phyloP scores from a whole-genome alignment of 164 flowering plant species.

The Saururus chinensis region DNA sequence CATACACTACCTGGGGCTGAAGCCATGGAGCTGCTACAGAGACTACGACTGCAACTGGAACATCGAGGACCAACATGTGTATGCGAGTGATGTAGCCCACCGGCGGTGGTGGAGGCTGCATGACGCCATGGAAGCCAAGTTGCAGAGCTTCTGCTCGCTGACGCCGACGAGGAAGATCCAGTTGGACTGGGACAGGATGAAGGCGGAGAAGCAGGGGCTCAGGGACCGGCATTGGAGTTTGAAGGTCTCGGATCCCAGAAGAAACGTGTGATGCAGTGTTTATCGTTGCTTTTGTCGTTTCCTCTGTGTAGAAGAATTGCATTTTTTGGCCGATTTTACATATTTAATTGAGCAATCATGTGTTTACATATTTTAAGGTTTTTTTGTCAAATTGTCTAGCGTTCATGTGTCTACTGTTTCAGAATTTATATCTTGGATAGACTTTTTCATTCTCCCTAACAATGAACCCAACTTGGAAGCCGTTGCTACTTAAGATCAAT shows the following conservation, averaged over 20 bases:
- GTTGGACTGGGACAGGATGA: slow-evolving; percentile 52
- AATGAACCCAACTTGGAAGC: too few relatives aligned
- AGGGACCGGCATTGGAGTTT: slow-evolving; percentile 58
- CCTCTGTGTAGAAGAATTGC: not conserved
- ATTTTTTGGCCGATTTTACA: too few relatives aligned
- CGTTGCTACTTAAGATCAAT: too few relatives aligned
- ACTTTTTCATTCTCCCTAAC: too few relatives aligned
- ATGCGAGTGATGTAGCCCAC: slow-evolving; percentile 89
- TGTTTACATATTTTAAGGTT: too few relatives aligned
- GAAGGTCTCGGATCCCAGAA: slow-evolving; percentile 71
- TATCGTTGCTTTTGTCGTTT: not conserved
- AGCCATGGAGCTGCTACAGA: slow-evolving; percentile 92
- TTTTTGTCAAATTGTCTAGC: too few relatives aligned
- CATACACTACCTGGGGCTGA: slow-evolving; percentile 78
- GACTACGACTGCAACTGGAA: slow-evolving; percentile 97
- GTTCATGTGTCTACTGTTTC: too few relatives aligned
- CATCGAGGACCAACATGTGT: slow-evolving; percentile 42
- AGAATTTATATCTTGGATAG: too few relatives aligned
- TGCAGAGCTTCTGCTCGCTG: slow-evolving; percentile 53
- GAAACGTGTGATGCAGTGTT: slow-evolving; percentile 13
- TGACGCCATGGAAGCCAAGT: slow-evolving; percentile 48
- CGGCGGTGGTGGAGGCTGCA: slow-evolving; percentile 76
- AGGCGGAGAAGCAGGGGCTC: slow-evolving; percentile 35
- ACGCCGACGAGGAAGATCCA: slow-evolving; percentile 39
- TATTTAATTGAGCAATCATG: too few relatives aligned